Evolutionary conservation across 352 stramenopile species (phyloP).

Genomic region (Phytophthora pisi): DNA sequence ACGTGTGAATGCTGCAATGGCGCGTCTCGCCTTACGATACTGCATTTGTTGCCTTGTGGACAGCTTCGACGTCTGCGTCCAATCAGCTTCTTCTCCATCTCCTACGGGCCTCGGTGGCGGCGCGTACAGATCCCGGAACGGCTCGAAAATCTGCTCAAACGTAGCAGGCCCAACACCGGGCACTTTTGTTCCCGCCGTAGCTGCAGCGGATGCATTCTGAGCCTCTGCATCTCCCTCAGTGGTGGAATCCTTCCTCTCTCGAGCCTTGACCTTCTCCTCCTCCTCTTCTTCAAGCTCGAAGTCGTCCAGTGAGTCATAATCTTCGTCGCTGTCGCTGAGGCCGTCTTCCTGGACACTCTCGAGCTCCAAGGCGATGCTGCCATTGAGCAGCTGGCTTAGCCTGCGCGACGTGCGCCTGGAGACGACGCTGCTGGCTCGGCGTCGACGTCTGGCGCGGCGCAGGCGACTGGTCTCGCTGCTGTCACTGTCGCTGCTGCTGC

Average conservation of each 20-base stretch:
- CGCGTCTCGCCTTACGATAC: conserved; percentile 33
- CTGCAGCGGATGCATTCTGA: neutral
- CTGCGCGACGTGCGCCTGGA: conserved; percentile 29
- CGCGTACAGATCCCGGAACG: conserved; percentile 65
- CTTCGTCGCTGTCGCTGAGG: conserved; percentile 39
- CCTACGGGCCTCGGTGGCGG: neutral
- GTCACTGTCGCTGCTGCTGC: conserved; percentile 23
- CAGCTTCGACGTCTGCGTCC: conserved; percentile 1
- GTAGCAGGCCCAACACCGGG: conserved; percentile 12
- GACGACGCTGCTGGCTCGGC: conserved; percentile 32
- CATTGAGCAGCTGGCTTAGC: conserved; percentile 26
- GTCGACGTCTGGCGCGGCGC: conserved; percentile 12
- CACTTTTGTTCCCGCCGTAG: conserved; percentile 11
- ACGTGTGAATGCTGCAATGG: conserved; percentile 42
- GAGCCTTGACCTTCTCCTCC: conserved; percentile 17
- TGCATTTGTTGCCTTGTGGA: conserved; percentile 21
- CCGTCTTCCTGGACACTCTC: conserved; percentile 35
- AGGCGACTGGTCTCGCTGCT: conserved; percentile 21
- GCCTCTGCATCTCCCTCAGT: conserved; percentile 20
- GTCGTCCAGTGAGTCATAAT: conserved; percentile 39
- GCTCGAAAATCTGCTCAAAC: conserved; percentile 63
- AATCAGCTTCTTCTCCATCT: neutral
- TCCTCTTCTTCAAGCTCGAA: conserved; percentile 34
- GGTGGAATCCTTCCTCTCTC: conserved; percentile 24
- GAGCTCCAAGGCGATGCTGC: conserved; percentile 32